Evolutionary conservation across 305 asterid species (phyloP).

Genomic region (Fraxinus sp.): DNA sequence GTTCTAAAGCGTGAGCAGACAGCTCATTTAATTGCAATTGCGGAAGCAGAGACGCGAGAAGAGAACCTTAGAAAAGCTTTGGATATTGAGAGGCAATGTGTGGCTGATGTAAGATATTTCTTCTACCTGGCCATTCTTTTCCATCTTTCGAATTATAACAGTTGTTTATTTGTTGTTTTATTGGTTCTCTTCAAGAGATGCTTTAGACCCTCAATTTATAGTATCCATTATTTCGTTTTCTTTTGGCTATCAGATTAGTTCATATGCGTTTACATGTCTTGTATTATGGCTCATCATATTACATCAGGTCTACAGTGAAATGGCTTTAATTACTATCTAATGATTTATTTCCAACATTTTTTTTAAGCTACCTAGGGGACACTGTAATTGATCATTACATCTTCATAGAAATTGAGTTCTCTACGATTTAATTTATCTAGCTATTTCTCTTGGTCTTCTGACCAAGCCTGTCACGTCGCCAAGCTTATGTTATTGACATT

Average conservation of each 20-base stretch:
- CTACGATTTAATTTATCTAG: not conserved
- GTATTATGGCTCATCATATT: not conserved
- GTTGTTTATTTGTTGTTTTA: not conserved
- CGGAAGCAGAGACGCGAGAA: constrained; percentile 79
- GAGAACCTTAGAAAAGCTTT: constrained; percentile 63
- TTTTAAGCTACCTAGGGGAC: not conserved
- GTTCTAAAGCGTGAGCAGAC: constrained; percentile 74
- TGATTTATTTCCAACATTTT: not conserved
- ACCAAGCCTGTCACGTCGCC: not conserved
- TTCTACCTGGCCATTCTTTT: not conserved
- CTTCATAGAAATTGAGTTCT: not conserved
- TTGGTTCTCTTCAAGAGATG: not conserved
- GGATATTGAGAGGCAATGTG: constrained; percentile 62
- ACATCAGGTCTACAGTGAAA: not conserved
- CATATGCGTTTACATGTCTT: not conserved
- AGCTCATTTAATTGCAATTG: constrained; percentile 58
- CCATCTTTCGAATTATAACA: not conserved
- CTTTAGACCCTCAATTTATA: not conserved
- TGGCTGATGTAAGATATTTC: constrained; percentile 52
- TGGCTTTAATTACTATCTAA: not conserved
- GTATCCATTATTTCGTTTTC: not conserved
- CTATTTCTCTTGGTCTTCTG: not conserved
- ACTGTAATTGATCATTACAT: not conserved
- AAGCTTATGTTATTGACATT: not conserved
- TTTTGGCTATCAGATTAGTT: not conserved